These are phyloP conservation scores for Ophiocordyceps camponoti-saundersi DNA, from an alignment of 2,329 filamentous ascomycete genomes.

Conservation along the genomic window DNA sequence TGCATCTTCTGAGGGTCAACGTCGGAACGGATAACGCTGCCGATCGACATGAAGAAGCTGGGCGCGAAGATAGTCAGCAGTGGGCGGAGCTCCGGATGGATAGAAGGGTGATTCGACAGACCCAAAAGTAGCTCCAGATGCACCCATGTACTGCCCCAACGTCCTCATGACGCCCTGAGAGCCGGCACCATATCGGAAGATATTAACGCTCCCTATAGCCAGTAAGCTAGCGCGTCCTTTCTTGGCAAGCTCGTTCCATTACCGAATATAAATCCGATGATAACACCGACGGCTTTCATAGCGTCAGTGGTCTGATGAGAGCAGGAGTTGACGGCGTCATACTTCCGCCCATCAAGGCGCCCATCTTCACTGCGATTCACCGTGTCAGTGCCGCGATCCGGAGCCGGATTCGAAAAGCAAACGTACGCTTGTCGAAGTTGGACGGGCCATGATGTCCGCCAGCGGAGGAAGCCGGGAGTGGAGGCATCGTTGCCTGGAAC, in stretches of 20 bases:
- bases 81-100: not conserved
- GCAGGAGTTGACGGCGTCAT: conserved; percentile 25
- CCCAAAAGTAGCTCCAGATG: conserved; percentile 92
- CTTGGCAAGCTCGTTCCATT: conserved; percentile 11
- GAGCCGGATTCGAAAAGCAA: not conserved
- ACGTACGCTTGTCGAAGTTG: conserved; percentile 36
- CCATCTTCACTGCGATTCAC: conserved; percentile 53
- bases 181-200: conserved; percentile 87
- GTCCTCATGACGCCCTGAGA: conserved; percentile 88
- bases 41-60: conserved; percentile 97
- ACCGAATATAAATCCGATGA: conserved; percentile 98
- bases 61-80: not conserved
- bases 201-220: conserved; percentile 64
- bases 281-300: conserved; percentile 66
- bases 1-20: conserved; percentile 52
- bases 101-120: conserved; percentile 20
- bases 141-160: conserved; percentile 90
- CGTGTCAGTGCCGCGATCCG: conserved; percentile 3
- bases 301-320: conserved; percentile 12
- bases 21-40: conserved; percentile 88
- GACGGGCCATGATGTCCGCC: conserved; percentile 30
- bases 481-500: conserved; percentile 19
- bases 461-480: conserved; percentile 19
- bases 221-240: not conserved
- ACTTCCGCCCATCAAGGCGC: conserved; percentile 97